phyloP scores from a whole-genome alignment of 2,329 filamentous ascomycete species.

The Acrodontium crateriforme region DNA sequence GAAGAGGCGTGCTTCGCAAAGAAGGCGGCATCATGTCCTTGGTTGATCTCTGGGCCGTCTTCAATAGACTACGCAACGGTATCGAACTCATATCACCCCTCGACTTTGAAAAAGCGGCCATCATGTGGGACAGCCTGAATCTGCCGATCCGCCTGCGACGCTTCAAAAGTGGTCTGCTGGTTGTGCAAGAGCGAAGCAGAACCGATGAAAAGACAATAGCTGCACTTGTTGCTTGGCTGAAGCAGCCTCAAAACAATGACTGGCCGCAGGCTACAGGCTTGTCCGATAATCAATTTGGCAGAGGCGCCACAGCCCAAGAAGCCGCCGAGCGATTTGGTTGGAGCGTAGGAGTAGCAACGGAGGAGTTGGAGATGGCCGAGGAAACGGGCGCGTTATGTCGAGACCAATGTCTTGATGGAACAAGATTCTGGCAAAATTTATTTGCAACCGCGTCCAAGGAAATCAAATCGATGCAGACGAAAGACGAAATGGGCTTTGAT shows the following conservation, averaged over 20 bases:
- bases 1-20: slow-evolving; percentile 59
- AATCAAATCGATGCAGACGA: too few species aligned
- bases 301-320: slow-evolving; percentile 80
- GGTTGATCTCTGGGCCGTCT: slow-evolving; percentile 85
- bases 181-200: slow-evolving; percentile 76
- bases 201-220: slow-evolving; percentile 83
- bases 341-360: slow-evolving; percentile 90
- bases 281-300: slow-evolving; percentile 67
- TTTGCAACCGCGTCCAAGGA: too few species aligned
- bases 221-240: slow-evolving; percentile 62
- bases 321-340: slow-evolving; percentile 82
- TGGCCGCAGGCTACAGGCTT: slow-evolving; percentile 43
- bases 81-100: slow-evolving; percentile 86
- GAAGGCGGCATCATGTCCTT: slow-evolving; percentile 81
- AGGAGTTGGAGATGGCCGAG: slow-evolving; percentile 95
- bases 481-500: too few species aligned
- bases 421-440: slow-evolving; percentile 93
- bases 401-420: slow-evolving; percentile 80
- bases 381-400: slow-evolving; percentile 76
- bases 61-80: slow-evolving; percentile 83
- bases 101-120: slow-evolving; percentile 82
- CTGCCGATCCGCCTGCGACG: slow-evolving; percentile 74
- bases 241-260: slow-evolving; percentile 30
- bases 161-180: slow-evolving; percentile 88
- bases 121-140: slow-evolving; percentile 74